Base-by-base conservation (phyloP, 2,329 filamentous ascomycete genomes). In the Fusarium robinianum region DNA sequence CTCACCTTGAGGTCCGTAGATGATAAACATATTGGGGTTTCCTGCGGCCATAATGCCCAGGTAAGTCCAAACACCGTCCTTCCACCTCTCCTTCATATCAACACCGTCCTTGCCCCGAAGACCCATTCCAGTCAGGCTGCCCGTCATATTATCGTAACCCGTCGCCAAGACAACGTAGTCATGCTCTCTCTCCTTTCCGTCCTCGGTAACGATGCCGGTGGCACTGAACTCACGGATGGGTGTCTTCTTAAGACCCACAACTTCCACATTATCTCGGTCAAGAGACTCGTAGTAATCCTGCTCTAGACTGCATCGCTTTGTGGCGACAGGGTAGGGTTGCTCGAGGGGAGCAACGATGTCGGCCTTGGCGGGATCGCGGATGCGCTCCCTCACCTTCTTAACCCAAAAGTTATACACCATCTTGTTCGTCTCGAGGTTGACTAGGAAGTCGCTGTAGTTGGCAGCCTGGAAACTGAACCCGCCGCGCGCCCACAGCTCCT, bases 211-310 rank as follows among this genome's bases (percentile, higher is more conserved):
- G 34, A 79, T 67, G 1, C 74, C 75, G 0, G 45, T 64, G 2
- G 60, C 55, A 0, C 63, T 69, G 17, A 77, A 67, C 7, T 63
- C 55, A 5, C 57, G 58, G 42, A 80, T 76, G 0, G 71, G 66
- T 3, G 68, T 71, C 7, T 66, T 55, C 8, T 70, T 73, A 11
- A 77, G 51, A 31, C 74, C 65, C 2, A 80, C 73, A 10, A 78
- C 55, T 30, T 74, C 63, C 3, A 79, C 73, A 21, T 75, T 71
- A 1, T 65, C 60, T 12, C 66, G 66, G 47, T 77, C 71, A 39
- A 74, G 69, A 3, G 70, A 65, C 46, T 80, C 77, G 50, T 73
- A 80, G 55, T 76, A 79, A 26, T 66, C 62, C 22, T 72, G 63
- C 49, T 80, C 77, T 0, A 79, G 65, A 1, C 64, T 69, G 4